A percentile compares a stretch with the other conserved stretches of the same genome.
Evolutionary conservation across 306 rosid species (phyloP).

Genomic region (Citrullus mucosospermus): DNA sequence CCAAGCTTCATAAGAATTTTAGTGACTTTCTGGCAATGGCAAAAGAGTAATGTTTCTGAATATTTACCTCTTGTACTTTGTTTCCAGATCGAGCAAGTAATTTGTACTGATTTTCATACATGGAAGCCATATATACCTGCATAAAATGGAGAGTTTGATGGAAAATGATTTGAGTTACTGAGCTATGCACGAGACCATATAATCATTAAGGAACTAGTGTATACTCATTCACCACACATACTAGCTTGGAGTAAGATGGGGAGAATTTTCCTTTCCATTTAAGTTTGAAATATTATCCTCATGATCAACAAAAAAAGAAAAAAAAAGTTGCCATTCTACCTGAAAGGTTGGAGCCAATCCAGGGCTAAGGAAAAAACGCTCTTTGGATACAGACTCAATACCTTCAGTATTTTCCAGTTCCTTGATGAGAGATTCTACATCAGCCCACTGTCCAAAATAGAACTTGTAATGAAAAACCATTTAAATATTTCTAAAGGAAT

Average conservation of each 20-base stretch:
- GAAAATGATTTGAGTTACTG: not conserved
- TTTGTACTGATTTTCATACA: conserved; percentile 85
- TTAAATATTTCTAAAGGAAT: not conserved
- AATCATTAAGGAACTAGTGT: not conserved
- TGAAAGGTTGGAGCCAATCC: conserved; percentile 97
- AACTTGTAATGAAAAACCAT: not conserved
- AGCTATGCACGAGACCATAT: not conserved
- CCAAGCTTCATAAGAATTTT: not conserved
- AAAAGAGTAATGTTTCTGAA: not conserved
- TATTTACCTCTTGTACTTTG: conserved; percentile 80
- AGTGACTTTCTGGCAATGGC: not conserved
- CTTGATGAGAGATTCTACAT: conserved; percentile 58
- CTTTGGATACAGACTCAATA: conserved; percentile 66
- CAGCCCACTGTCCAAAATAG: conserved; percentile 64
- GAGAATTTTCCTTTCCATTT: not conserved
- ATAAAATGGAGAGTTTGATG: not conserved
- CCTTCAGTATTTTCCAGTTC: conserved; percentile 73
- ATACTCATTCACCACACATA: not conserved
- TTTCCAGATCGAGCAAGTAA: conserved; percentile 84
- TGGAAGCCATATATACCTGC: conserved; percentile 94
- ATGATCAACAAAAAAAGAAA: not conserved
- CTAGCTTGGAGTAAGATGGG: not conserved
- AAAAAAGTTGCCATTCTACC: conserved; percentile 22
- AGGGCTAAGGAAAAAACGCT: conserved; percentile 83
- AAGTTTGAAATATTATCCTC: not conserved